Conservation (phyloP, 257 asterid species). For the Forsythia suspensa region DNA sequence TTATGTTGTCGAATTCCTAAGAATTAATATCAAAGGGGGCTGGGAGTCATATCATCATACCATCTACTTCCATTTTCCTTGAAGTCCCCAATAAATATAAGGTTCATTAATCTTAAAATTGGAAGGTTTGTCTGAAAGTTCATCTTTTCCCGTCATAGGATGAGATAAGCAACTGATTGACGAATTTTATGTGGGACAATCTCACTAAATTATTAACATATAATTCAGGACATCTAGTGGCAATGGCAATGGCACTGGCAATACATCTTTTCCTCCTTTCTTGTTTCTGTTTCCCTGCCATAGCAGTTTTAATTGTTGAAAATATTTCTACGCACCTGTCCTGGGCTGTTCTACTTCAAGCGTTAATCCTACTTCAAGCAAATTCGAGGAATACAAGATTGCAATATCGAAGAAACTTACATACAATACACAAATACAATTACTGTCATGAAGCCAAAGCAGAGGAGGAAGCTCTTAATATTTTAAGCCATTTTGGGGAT, state of each 20-base stretch:
- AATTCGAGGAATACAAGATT: not conserved
- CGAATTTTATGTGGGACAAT: not conserved
- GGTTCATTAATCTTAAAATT: not conserved
- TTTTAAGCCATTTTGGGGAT: not conserved
- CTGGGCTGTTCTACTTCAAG: not conserved
- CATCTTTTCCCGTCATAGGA: not conserved
- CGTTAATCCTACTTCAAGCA: not conserved
- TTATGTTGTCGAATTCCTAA: too few relatives aligned
- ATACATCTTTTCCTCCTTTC: too few relatives aligned
- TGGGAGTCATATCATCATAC: not conserved
- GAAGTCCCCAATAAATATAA: not conserved
- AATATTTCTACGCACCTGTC: not conserved
- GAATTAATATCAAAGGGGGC: too few relatives aligned
- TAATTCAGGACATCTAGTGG: too few relatives aligned
- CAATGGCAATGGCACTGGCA: too few relatives aligned
- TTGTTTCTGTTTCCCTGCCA: not conserved
- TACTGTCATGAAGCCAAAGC: not conserved
- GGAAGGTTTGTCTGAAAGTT: not conserved
- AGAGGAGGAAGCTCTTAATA: not conserved
- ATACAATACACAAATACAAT: not conserved
- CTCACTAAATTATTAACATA: too few relatives aligned
- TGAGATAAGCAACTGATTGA: not conserved
- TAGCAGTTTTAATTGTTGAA: not conserved
- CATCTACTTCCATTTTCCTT: not conserved
- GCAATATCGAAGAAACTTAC: not conserved